Base-by-base conservation (phyloP, 1,139 yeast genomes). In the Ashbya aceris region DNA sequence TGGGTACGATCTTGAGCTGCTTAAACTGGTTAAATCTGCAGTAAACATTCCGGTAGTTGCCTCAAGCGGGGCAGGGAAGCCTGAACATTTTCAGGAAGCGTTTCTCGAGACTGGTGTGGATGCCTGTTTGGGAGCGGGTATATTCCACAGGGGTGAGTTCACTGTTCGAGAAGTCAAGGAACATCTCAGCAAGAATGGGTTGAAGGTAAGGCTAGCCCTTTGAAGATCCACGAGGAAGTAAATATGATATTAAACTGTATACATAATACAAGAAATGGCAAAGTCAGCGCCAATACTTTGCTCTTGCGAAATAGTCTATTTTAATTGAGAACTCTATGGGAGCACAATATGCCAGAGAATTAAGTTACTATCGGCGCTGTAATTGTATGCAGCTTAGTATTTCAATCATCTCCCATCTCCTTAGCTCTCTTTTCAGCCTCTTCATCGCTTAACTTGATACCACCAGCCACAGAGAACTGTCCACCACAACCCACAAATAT, bases 101-200 rank as follows among this genome's bases (percentile, higher is more conserved):
- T 91, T 91, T 58, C 71, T 70, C 40, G 71, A 79, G 36, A 86
- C 96, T 27, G 73, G 76, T 3, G 82, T 91, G 2, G 98, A 91
- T 65, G 98, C 98, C 38, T 97, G 98, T 9, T 71, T 91, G 42
- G 98, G 98, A 27, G 98, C 98, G 3, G 98, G 98, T 37, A 81
- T 91, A 78, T 91, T 91, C 69, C 98, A 91, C 68, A 73, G 97
- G 58, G 91, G 83, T 26, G 97, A 89, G 56, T 91, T 81, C 62
- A 79, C 85, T 11, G 97, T 91, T 10, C 73, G 74, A 43, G 81
- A 87, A 41, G 96, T 91, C 35, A 91, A 91, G 64, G 63, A 72
- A 30, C 77, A 71, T 51, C 70, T 89, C 57, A 66, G 69, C 40
- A 63, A 67, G 1, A 57, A 68, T 7, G 80, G 79, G 0, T 61